Evolutionary conservation across 192 early-diverging fungal genomes (phyloP), one percentile per base, ranked within the genome.

Genomic region (Obelidium mucronatum): DNA sequence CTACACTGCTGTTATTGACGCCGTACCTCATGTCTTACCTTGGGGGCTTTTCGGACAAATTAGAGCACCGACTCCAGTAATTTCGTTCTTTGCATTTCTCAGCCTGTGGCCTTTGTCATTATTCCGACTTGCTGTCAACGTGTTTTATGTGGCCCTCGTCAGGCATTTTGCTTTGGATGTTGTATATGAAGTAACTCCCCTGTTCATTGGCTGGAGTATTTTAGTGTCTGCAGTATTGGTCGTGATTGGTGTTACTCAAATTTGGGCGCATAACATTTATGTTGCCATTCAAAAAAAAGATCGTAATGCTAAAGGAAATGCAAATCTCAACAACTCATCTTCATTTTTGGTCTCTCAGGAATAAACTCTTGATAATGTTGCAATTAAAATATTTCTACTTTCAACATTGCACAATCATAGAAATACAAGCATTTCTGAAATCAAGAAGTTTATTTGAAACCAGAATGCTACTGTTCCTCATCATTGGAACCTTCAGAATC

Each of bases 1-100:
- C 58, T 60, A 19, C 58, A 60, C n/a, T 60, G 58, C 58, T 6
- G 24, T 8, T 33, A 26, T 60, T 60, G 58, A 60, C 33, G 8
- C 24, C 24, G 33, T 60, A 31, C 58, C 58, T 33, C 58, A 60
- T 26, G 13, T 60, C 33, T 60, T n/a, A n/a, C 8, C 24, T 24
- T 60, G 6, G 11, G 6, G 58, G n/a, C n/a, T n/a, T n/a, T 19
- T 60, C 15, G 8, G 58, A 34, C 24, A 31, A 60, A 13, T 60
- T 1, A 60, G 24, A 60, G 58, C 58, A 19, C 6, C 6, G 13
- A 31, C 8, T 6, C 8, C 33, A 13, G 8, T 60, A 24, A 60
- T 26, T 8, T 26, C 15, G 24, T 26, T 60, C 0, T 60, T 60
- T 60, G 58, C 15, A 13, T 19, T 13, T 26, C 58, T 60, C 33